Base-by-base conservation (phyloP, 108 stramenopile genomes). In the Aurantiochytrium sp. region DNA sequence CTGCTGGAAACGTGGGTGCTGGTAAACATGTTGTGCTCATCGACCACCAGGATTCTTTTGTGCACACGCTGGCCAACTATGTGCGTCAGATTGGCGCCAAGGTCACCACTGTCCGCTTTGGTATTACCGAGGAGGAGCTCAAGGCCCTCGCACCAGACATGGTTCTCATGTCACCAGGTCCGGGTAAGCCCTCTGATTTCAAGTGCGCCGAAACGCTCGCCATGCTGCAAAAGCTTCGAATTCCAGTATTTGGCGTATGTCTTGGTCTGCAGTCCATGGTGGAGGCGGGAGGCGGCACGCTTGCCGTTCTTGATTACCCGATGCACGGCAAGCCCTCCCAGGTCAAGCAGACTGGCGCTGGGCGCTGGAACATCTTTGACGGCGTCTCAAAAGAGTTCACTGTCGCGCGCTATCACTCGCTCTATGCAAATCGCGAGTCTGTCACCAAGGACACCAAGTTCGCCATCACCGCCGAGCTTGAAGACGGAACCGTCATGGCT, bases 11-110 rank as follows among this genome's bases (percentile, higher is more conserved):
- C 59, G 93, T 93, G 60, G 97, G 97, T 0, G 76, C 88, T 53
- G 97, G 97, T 55, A 97, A 96, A 94, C 90, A 88, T 21, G 94
- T 98, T 28, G 93, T 99, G 58, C 94, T 99, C 58, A 94, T 99
- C 58, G 98, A 99, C 90, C 98, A 99, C 91, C 96, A 99, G 90
- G 98, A 99, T 91, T 98, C 97, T 2, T 99, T 99, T 90, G 98
- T 99, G 23, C 98, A 99, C 92, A 99, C 98, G 28, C 95, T 99
- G 45, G 97, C 97, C 49, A 98, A 99, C 90, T 99, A 99, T 89
- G 91, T 99, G 59, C 96, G 98, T 12, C 98, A 99, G 93, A 99
- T 97, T 29, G 97, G 97, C 58, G 98, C 98, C 2, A 92, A 93
- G 47, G 98, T 99, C 29, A 93, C 64, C 88, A 98, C 97, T 12